Conservation (phyloP, 1,284 basidiomycete species). For the Schizopora paradoxa region DNA sequence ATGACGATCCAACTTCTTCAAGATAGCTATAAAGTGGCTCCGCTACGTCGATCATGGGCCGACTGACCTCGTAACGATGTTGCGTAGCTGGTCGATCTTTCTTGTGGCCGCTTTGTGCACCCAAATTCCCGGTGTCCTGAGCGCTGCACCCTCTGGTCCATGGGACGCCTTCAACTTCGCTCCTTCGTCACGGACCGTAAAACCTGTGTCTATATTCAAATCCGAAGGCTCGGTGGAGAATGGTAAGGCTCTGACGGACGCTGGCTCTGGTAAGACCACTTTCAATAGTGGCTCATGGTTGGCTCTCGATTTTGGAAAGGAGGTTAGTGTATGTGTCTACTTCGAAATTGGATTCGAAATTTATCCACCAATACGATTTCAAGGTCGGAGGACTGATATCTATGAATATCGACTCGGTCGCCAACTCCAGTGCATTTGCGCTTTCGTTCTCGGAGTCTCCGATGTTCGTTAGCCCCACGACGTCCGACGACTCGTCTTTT, state of each 20-base stretch:
- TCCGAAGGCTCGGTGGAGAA: slow-evolving; percentile 28
- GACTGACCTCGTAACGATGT: no score
- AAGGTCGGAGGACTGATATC: slow-evolving; percentile 45
- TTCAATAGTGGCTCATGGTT: slow-evolving; percentile 35
- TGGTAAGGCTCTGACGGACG: slow-evolving; percentile 26
- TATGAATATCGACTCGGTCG: slow-evolving; percentile 30
- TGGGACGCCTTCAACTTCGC: slow-evolving; percentile 45
- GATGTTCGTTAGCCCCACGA: slow-evolving; percentile 36
- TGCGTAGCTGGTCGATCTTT: no score
- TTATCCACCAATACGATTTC: not conserved
- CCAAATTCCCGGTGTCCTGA: no score
- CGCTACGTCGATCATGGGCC: no score
- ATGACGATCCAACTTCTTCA: no score
- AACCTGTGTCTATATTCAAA: slow-evolving; percentile 33
- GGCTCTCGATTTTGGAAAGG: slow-evolving; percentile 41
- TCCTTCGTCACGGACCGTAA: slow-evolving; percentile 36
- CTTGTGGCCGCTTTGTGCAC: no score
- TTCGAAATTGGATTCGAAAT: not conserved
- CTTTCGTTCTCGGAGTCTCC: slow-evolving; percentile 46
- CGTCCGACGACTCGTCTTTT: slow-evolving; percentile 41
- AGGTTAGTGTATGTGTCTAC: slow-evolving; percentile 27
- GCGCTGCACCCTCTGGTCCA: slow-evolving; percentile 33
- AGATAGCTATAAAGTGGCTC: no score
- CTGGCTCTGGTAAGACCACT: slow-evolving; percentile 29
- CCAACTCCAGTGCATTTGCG: slow-evolving; percentile 29